These are phyloP conservation scores for Lasiosphaeria hispida DNA, from an alignment of 495 filamentous ascomycete species.

Conservation along the genomic window DNA sequence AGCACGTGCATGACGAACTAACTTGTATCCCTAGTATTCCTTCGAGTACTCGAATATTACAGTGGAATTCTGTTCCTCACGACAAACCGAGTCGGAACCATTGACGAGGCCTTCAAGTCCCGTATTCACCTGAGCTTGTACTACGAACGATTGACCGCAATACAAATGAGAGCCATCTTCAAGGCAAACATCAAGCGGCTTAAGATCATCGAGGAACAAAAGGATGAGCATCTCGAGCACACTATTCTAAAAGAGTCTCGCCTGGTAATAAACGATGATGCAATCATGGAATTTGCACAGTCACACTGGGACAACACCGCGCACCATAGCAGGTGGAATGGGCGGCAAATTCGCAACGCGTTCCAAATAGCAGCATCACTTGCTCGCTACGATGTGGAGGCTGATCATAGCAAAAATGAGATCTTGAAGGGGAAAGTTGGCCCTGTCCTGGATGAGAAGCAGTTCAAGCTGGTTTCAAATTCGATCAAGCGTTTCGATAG, in stretches of 20 bases:
- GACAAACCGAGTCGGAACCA: constrained; percentile 47
- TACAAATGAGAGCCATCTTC: constrained; percentile 78
- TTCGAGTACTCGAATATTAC: constrained; percentile 53
- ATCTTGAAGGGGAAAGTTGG: not conserved
- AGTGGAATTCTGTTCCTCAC: constrained; percentile 52
- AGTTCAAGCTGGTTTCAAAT: constrained; percentile 6
- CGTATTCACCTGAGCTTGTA: constrained; percentile 47
- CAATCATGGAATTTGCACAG: constrained; percentile 59
- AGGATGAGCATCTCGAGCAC: not conserved
- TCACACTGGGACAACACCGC: constrained; percentile 51
- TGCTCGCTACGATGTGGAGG: constrained; percentile 51
- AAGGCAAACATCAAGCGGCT: constrained; percentile 64
- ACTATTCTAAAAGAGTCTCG: constrained; percentile 21
- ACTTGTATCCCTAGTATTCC: constrained; percentile 37
- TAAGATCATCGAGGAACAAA: constrained; percentile 55
- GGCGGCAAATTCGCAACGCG: constrained; percentile 59
- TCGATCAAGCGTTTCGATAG: constrained; percentile 5
- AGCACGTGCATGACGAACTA: not conserved
- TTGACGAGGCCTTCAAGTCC: constrained; percentile 53
- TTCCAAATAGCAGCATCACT: constrained; percentile 59
- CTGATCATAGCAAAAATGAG: not conserved
- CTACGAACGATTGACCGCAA: constrained; percentile 62
- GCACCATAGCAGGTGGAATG: constrained; percentile 42
- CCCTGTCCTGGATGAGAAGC: not conserved
- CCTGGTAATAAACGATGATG: constrained; percentile 30